phyloP scores from a whole-genome alignment of 2,329 filamentous ascomycete species.

The Hirsutella thompsonii region DNA sequence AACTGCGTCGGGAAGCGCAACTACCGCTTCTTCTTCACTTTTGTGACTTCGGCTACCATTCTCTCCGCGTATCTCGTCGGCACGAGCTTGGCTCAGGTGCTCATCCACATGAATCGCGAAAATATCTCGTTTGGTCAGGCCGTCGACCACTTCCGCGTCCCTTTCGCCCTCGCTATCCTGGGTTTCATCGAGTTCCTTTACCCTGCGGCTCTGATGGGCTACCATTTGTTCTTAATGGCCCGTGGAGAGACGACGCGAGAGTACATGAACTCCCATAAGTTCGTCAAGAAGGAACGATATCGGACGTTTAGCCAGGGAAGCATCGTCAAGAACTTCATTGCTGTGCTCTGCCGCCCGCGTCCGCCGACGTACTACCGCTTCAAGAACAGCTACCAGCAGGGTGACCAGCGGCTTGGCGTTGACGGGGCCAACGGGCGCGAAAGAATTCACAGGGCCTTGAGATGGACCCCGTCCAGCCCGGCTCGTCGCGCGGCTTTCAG shows the following conservation, averaged over 20 bases:
- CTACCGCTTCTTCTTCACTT: conserved; percentile 95
- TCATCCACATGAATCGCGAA: conserved; percentile 55
- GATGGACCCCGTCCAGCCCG: conserved; percentile 52
- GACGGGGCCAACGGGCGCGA: conserved; percentile 22
- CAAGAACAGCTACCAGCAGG: conserved; percentile 61
- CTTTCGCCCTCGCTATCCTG: conserved; percentile 84
- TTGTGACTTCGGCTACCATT: conserved; percentile 68
- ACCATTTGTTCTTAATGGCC: conserved; percentile 84
- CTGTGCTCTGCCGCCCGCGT: conserved; percentile 70
- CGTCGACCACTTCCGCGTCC: conserved; percentile 59
- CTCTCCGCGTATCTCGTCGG: conserved; percentile 65
- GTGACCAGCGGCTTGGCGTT: conserved; percentile 72
- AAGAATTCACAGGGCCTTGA: conserved; percentile 50
- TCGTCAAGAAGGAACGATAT: conserved; percentile 81
- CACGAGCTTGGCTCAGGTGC: conserved; percentile 67
- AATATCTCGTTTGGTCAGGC: conserved; percentile 54
- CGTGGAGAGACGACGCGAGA: conserved; percentile 92
- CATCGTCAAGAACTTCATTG: conserved; percentile 64
- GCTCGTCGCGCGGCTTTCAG: conserved; percentile 33
- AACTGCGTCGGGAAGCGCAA: conserved; percentile 96
- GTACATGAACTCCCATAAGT: conserved; percentile 93
- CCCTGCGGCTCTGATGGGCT: conserved; percentile 69
- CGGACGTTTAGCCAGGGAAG: conserved; percentile 75
- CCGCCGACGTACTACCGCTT: conserved; percentile 84
- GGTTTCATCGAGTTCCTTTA: conserved; percentile 64